Evolutionary conservation across 2,329 filamentous ascomycete genomes (phyloP), one percentile per base, ranked within the genome.

Genomic region (Xylariaceae sp.): DNA sequence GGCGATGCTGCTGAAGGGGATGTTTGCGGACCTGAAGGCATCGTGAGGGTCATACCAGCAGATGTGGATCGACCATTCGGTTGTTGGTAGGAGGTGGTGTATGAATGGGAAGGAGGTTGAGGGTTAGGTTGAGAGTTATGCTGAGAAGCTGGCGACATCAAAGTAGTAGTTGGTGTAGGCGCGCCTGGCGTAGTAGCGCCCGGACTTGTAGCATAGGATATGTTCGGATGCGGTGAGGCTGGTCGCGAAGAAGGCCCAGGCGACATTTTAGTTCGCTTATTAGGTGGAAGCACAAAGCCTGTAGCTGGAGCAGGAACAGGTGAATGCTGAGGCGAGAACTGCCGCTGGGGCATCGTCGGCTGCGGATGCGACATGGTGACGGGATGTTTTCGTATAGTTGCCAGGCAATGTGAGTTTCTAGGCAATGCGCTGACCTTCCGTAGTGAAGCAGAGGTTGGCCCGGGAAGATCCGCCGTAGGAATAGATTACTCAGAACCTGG

Each of bases 221-320:
- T 79, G 64, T 76, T 72, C 61, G 79, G 77, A 67, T 86, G 86
- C 0, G 85, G 84, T 32, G 86, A 89, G 48, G 77, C 80, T 55
- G 88, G 87, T 63, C 88, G 86, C 23, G 89, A 87, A n/a, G 80
- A 75, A 32, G 87, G 83, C 54, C 86, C 87, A 49, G 88, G 87
- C 21, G 88, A 90, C 46, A 90, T 76, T 54, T 85, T 88, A 71
- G 83, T 87, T 71, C 89, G 84, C 77, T 95, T 93, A 56, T 83
- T 84, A 16, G 90, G 87, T 47, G 89, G 89, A 47, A 88, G 83
- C 57, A 73, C 69, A 65, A 74, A 88, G 50, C 6, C 32, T 16
- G 14, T 16, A 16, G 5, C 14, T 7, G 73, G 75, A 16, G 80
- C 75, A 61, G 83, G 81, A 29, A 81, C 78, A 20, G 86, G 81